Percentiles rank a stretch among this genome's conserved stretches.
phyloP scores from a whole-genome alignment of 73 alveolate species.

The Paramecium pentaurelia region DNA sequence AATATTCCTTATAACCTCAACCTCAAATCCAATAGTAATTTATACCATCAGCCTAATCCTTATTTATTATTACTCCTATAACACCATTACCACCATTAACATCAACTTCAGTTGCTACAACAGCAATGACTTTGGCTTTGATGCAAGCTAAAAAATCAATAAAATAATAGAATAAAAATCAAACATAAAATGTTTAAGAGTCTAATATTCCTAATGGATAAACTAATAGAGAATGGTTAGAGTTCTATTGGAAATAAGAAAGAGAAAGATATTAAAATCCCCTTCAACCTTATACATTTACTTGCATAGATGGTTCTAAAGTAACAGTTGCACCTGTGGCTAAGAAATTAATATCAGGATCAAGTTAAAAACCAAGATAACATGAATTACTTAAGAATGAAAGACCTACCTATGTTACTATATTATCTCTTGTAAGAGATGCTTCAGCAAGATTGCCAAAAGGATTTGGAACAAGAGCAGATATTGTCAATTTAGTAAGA shows the following conservation, averaged over 20 bases:
- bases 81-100: neutral
- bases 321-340: conserved; percentile 96
- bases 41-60: conserved; percentile 36
- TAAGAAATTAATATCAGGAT: conserved; percentile 70
- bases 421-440: conserved; percentile 94
- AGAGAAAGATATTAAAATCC: conserved; percentile 92
- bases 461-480: conserved; percentile 99
- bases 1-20: neutral
- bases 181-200: neutral
- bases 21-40: neutral
- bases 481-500: conserved; percentile 79
- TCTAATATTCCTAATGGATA: conserved; percentile 9
- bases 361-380: conserved; percentile 91
- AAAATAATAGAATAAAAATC: neutral
- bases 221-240: conserved; percentile 73
- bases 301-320: conserved; percentile 84
- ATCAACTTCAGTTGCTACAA: neutral
- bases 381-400: conserved; percentile 88
- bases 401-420: conserved; percentile 94
- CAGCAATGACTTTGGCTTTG: conserved; percentile 15
- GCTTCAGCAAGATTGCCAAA: conserved; percentile 97
- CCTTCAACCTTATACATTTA: conserved; percentile 90
- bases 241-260: conserved; percentile 85
- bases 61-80: neutral
- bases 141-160: conserved; percentile 36